Percentiles rank a stretch among this genome's conserved stretches.
These are phyloP conservation scores for Phytophthora brassicae DNA, from an alignment of 352 stramenopile species.

Conservation along the genomic window DNA sequence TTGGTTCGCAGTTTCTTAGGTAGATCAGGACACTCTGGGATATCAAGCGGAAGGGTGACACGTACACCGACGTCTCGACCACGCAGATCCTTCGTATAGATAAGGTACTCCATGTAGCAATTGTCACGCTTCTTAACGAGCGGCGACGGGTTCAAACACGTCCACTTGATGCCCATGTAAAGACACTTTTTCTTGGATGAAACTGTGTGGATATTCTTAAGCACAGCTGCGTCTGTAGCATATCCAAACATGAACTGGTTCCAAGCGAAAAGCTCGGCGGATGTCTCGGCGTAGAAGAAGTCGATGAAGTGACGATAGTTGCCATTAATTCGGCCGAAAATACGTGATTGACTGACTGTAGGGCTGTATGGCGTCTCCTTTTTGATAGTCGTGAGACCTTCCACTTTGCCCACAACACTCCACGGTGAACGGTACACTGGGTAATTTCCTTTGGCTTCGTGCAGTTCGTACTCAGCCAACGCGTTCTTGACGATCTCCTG, in stretches of 20 bases:
- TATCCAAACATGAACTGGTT: slow-evolving; percentile 75
- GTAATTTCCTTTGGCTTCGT: slow-evolving; percentile 37
- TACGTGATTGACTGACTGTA: slow-evolving; percentile 37
- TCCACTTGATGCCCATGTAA: slow-evolving; percentile 88
- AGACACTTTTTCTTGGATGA: slow-evolving; percentile 37
- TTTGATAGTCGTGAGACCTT: slow-evolving; percentile 43
- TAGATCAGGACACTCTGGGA: slow-evolving; percentile 61
- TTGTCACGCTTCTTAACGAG: slow-evolving; percentile 74
- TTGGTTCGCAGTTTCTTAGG: slow-evolving; percentile 56
- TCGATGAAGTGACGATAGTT: slow-evolving; percentile 71
- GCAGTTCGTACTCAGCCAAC: slow-evolving; percentile 40
- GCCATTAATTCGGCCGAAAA: slow-evolving; percentile 64
- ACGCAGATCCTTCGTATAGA: slow-evolving; percentile 58
- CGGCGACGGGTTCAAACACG: slow-evolving; percentile 54
- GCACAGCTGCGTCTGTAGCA: slow-evolving; percentile 61
- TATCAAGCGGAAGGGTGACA: slow-evolving; percentile 62
- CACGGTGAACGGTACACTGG: slow-evolving; percentile 38
- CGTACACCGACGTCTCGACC: slow-evolving; percentile 69
- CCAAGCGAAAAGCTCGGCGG: slow-evolving; percentile 67
- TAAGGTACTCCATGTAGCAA: slow-evolving; percentile 79
- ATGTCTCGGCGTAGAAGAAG: slow-evolving; percentile 72
- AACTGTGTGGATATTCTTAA: slow-evolving; percentile 70
- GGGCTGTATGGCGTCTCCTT: slow-evolving; percentile 30
- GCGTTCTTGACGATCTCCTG: slow-evolving; percentile 43
- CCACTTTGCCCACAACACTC: slow-evolving; percentile 34